These are phyloP conservation scores for Colletotrichum brevisporum DNA, from an alignment of 2,329 filamentous ascomycete genomes.

Conservation along the genomic window DNA sequence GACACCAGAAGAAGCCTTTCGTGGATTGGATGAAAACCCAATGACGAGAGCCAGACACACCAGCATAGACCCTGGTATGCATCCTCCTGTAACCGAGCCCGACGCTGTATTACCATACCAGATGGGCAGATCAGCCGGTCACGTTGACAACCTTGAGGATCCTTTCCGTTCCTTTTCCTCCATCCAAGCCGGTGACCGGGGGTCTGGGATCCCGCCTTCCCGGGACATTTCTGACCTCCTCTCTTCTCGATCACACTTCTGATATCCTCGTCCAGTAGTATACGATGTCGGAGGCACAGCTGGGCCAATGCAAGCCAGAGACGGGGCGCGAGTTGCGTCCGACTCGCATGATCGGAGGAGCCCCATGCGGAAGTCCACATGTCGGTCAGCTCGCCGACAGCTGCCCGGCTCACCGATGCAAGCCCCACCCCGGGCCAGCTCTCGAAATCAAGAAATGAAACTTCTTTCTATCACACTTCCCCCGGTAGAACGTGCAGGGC, in stretches of 20 bases:
- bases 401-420: constrained; percentile 29
- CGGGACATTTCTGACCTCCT: background rate
- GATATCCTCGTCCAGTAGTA: background rate
- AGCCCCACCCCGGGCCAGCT: background rate
- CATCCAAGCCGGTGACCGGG: constrained; percentile 26
- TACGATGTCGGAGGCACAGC: constrained; percentile 5
- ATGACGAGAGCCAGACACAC: background rate
- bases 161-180: background rate
- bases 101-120: constrained; percentile 29
- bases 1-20: background rate
- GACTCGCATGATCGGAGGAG: constrained; percentile 26
- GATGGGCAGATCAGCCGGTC: constrained; percentile 32
- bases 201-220: constrained; percentile 21
- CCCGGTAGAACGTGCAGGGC: constrained; percentile 6
- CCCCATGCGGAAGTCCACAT: constrained; percentile 24
- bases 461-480: constrained; percentile 21
- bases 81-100: constrained; percentile 20
- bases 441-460: constrained; percentile 17
- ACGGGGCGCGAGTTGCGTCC: constrained; percentile 19
- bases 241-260: constrained; percentile 3
- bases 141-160: constrained; percentile 22
- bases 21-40: constrained; percentile 16
- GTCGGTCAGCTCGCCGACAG: constrained; percentile 27
- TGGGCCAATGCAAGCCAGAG: constrained; percentile 5
- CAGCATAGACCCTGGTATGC: background rate